Percentiles rank a stretch among this genome's conserved stretches.
Conservation (phyloP, 2,329 filamentous ascomycete species). For the Verticillium zaregamsianum region DNA sequence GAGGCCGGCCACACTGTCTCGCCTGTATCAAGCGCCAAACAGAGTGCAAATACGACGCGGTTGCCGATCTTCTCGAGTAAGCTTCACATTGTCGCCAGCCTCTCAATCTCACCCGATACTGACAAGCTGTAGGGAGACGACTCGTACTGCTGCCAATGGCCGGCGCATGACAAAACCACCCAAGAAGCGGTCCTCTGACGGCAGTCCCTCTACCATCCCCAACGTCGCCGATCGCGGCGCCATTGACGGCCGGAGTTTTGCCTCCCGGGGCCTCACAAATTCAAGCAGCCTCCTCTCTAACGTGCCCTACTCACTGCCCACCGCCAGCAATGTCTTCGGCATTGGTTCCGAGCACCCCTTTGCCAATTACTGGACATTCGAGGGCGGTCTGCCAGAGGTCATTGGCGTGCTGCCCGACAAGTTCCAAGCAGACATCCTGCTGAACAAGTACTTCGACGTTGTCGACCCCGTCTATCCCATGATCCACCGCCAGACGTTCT, state of each 20-base stretch:
- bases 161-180: slow-evolving; percentile 54
- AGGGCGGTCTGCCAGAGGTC: slow-evolving; percentile 70
- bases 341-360: slow-evolving; percentile 75
- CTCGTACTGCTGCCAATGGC: slow-evolving; percentile 46
- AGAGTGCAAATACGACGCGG: slow-evolving; percentile 69
- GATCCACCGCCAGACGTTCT: slow-evolving; percentile 71
- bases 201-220: slow-evolving; percentile 34
- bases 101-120: slow-evolving; percentile 1
- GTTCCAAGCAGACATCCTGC: slow-evolving; percentile 67
- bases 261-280: slow-evolving; percentile 38
- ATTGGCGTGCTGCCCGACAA: slow-evolving; percentile 73
- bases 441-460: slow-evolving; percentile 61
- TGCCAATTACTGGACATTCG: slow-evolving; percentile 80
- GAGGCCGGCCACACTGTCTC: slow-evolving; percentile 64
- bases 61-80: slow-evolving; percentile 73
- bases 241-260: slow-evolving; percentile 35
- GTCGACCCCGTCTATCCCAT: slow-evolving; percentile 81
- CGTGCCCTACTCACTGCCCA: slow-evolving; percentile 66
- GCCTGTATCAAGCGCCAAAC: slow-evolving; percentile 73
- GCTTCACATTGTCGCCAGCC: slow-evolving; percentile 21
- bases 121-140: slow-evolving; percentile 46
- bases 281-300: slow-evolving; percentile 65
- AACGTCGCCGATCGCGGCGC: slow-evolving; percentile 54
- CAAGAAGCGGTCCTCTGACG: slow-evolving; percentile 44
- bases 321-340: slow-evolving; percentile 75